Evolutionary conservation across 345 rosid genomes (phyloP).

Genomic region (Eucalyptus regnans): DNA sequence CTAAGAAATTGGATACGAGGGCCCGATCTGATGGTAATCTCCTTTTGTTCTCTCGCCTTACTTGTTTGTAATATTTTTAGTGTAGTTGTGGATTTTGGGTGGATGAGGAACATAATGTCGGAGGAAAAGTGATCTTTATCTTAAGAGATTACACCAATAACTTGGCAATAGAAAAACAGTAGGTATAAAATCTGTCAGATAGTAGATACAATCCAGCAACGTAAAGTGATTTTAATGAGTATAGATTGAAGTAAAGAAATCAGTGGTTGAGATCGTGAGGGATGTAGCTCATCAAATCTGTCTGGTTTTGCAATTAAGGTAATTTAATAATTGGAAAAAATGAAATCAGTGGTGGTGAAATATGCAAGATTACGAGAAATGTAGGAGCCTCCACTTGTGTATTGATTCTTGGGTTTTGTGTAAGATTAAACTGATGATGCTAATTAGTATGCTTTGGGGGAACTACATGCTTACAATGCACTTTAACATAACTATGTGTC

Average conservation of each 20-base stretch:
- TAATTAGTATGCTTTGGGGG: not conserved
- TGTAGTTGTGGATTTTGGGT: not conserved
- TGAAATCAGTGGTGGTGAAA: not conserved
- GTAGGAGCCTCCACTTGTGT: not conserved
- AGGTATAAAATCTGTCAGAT: not conserved
- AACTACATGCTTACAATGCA: not conserved
- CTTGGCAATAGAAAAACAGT: not conserved
- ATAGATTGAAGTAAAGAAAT: not conserved
- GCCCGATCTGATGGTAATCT: slow-evolving; percentile 35
- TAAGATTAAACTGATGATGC: not conserved
- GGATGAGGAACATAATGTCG: not conserved
- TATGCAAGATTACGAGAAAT: not conserved
- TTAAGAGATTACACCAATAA: not conserved
- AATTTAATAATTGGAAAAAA: not conserved
- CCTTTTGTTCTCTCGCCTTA: not conserved
- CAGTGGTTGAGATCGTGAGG: not conserved
- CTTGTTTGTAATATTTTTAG: not conserved
- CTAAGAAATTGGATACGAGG: slow-evolving; percentile 29
- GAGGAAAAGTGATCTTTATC: not conserved
- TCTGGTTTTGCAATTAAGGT: not conserved
- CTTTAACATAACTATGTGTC: not conserved
- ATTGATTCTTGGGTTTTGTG: not conserved
- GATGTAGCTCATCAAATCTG: not conserved
- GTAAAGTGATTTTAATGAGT: not conserved
- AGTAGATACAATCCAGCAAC: not conserved